Evolutionary conservation across 2,329 filamentous ascomycete genomes (phyloP).

Genomic region (Penicillium digitatum): DNA sequence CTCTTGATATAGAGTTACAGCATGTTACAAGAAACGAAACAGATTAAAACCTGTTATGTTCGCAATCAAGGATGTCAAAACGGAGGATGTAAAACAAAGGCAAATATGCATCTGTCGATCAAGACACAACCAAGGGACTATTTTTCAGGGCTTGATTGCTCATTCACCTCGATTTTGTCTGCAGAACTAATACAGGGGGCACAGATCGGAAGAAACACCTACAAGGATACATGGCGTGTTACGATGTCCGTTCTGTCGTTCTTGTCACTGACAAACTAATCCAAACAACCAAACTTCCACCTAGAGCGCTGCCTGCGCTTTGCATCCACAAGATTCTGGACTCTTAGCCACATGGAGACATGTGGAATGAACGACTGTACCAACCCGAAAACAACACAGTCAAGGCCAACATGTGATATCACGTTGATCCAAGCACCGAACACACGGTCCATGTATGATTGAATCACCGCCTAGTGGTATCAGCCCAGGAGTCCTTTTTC

Average conservation of each 20-base stretch:
- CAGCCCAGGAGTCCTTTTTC: background rate
- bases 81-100: background rate
- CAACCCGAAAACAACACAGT: background rate
- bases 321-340: background rate
- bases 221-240: background rate
- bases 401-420: constrained; percentile 1
- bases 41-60: background rate
- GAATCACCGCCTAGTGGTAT: background rate
- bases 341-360: background rate
- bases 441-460: background rate
- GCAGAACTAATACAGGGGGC: too few species aligned
- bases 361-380: background rate
- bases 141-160: background rate
- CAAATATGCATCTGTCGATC: background rate
- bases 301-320: background rate
- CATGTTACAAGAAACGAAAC: background rate
- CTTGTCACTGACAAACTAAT: background rate
- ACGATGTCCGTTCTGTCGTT: background rate
- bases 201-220: background rate
- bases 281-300: background rate
- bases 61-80: background rate
- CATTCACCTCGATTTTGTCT: too few species aligned
- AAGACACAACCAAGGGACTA: background rate
- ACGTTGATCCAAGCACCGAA: background rate
- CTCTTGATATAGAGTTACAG: background rate